These are phyloP conservation scores for Dothideomycetes sp. DNA, from an alignment of 2,329 filamentous ascomycete species.

Conservation along the genomic window DNA sequence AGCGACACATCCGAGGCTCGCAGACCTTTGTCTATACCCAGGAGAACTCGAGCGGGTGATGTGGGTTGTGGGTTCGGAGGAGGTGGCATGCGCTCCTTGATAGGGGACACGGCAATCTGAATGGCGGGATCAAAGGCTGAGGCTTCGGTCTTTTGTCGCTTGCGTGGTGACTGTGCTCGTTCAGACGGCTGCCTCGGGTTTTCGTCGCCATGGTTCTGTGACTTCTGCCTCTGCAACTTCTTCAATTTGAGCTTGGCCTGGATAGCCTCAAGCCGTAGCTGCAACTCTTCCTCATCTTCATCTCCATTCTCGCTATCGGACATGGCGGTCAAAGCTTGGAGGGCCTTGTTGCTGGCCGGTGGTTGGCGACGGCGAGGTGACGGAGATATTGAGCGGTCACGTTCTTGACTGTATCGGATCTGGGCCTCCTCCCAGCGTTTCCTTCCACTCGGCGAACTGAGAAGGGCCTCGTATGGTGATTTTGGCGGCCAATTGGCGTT, in stretches of 20 bases:
- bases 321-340: conserved; percentile 20
- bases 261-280: conserved; percentile 79
- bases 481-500: conserved; percentile 49
- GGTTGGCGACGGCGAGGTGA: conserved; percentile 41
- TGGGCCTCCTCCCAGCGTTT: conserved; percentile 62
- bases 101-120: conserved; percentile 70
- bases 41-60: conserved; percentile 68
- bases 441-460: conserved; percentile 69
- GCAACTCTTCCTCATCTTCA: conserved; percentile 80
- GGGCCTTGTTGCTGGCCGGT: conserved; percentile 20
- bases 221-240: conserved; percentile 53
- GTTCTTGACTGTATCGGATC: conserved; percentile 35
- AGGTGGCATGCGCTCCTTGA: conserved; percentile 39
- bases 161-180: conserved; percentile 17
- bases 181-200: conserved; percentile 3
- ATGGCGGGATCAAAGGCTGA: conserved; percentile 33
- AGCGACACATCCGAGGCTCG: conserved; percentile 75
- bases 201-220: conserved; percentile 2
- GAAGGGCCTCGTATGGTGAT: conserved; percentile 52
- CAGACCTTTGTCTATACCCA: conserved; percentile 86
- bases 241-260: conserved; percentile 82
- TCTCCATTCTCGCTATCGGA: conserved; percentile 34
- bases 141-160: conserved; percentile 8
- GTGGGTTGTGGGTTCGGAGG: conserved; percentile 31
- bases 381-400: conserved; percentile 41